Percentiles rank a stretch among this genome's conserved stretches.
phyloP scores from a whole-genome alignment of 805 yeast genomes.

The Starmerella stigmatis region DNA sequence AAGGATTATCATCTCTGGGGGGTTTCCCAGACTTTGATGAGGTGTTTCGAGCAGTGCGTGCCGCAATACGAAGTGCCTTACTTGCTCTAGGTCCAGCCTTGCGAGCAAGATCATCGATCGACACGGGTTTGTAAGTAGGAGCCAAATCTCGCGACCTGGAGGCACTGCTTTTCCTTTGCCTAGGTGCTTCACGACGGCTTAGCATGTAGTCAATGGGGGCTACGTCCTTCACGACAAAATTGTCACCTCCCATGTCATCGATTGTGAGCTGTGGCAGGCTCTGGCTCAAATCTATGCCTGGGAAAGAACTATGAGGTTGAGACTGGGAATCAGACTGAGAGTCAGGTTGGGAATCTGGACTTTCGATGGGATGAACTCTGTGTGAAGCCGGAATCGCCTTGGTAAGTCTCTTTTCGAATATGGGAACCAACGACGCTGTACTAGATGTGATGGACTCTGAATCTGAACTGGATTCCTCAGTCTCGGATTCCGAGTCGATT shows the following conservation, averaged over 20 bases:
- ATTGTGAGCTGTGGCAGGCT: neutral
- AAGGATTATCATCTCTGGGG: constrained; percentile 3
- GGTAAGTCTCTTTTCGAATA: neutral
- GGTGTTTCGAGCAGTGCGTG: constrained; percentile 13
- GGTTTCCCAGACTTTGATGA: neutral
- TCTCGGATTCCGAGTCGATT: neutral
- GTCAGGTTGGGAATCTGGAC: neutral
- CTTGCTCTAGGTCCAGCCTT: constrained; percentile 9
- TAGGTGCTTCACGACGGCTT: neutral
- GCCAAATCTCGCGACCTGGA: neutral
- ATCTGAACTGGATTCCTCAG: neutral
- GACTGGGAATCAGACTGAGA: constrained; percentile 2
- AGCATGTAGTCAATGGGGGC: constrained; percentile 14
- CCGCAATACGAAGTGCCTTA: constrained; percentile 12
- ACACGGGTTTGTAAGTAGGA: neutral
- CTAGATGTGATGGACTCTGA: neutral
- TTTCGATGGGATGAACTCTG: neutral
- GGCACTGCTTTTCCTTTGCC: neutral
- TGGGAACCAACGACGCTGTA: neutral
- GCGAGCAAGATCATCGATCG: constrained; percentile 3
- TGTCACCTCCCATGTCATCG: too few relatives aligned
- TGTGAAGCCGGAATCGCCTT: constrained; percentile 10
- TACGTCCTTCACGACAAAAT: neutral
- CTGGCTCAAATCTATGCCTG: neutral
- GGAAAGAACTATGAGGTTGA: neutral